Base-by-base conservation (phyloP, 2,329 filamentous ascomycete genomes). In the Xylaria sp. region DNA sequence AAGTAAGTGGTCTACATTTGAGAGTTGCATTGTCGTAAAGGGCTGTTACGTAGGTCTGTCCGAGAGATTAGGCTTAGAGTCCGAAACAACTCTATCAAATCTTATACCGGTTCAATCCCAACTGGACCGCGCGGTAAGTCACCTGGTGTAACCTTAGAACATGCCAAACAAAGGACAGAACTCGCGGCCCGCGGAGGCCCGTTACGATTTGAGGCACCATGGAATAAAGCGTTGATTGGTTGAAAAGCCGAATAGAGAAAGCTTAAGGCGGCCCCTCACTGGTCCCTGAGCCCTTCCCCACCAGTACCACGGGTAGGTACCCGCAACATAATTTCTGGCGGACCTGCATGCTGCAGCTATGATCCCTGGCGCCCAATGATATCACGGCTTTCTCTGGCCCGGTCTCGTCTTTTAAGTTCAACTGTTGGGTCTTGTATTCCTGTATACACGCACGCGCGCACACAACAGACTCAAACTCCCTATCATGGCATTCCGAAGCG, bases 381-480 rank as follows among this genome's bases (percentile, higher is more conserved):
- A 67, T 64, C 31, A 63, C 67, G 51, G 56, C n/a, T 39, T 63
- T 36, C 54, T 20, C 49, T 58, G 51, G 51, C 68, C 58, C 52
- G 54, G 56, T 55, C 39, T 25, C 46, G 18, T 46, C 20, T 31
- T 31, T 18, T 20, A 57, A 39, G 59, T 75, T 76, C 75, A 77
- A 77, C 75, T 76, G 75, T 77, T 77, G 75, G 73, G 75, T 64
- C 63, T 65, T 72, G 69, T 69, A 70, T 55, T 12, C 7, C 15
- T n/a, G 15, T n/a, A 7, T n/a, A 55, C 52, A 33, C 52, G 20
- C 28, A 13, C 6, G 2, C 49, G 28, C 25, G 7, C 49, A 52
- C 49, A 52, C 67, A 65, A 75, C 72, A 56, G n/a, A 49, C 48
- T 41, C 10, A 41, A 56, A 51, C 52, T 46, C 36, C 33, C 49